A percentile compares a stretch with the other conserved stretches of the same genome.
Evolutionary conservation across 495 filamentous ascomycete species (phyloP).

Genomic region (Trichocladium uniseriatum): DNA sequence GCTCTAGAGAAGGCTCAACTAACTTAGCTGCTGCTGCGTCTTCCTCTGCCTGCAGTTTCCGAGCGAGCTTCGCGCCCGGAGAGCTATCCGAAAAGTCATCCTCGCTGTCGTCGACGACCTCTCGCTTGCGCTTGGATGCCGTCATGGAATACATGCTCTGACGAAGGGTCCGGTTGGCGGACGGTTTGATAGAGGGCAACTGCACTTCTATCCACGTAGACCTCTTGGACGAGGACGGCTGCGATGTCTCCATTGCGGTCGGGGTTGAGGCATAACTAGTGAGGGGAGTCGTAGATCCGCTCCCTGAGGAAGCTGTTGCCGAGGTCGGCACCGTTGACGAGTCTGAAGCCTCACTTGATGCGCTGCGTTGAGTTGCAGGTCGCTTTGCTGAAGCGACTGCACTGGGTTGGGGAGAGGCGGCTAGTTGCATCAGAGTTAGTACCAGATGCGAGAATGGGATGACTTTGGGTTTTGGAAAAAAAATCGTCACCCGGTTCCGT

Average conservation of each 20-base stretch:
- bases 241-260: conserved; percentile 18
- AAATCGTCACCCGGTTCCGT: neutral
- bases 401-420: conserved; percentile 1
- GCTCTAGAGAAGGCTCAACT: neutral
- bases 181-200: conserved; percentile 11
- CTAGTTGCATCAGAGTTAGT: conserved; percentile 1
- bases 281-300: conserved; percentile 62
- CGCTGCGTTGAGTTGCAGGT: neutral
- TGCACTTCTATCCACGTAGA: conserved; percentile 19
- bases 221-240: conserved; percentile 4
- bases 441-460: neutral
- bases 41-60: conserved; percentile 53
- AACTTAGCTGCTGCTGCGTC: conserved; percentile 27
- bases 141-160: conserved; percentile 21
- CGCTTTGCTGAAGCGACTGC: conserved; percentile 1
- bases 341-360: conserved; percentile 6
- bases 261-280: conserved; percentile 64
- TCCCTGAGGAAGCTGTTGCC: conserved; percentile 36
- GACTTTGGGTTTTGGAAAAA: no score
- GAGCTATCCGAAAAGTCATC: conserved; percentile 27
- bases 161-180: conserved; percentile 8
- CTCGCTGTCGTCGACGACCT: conserved; percentile 25
- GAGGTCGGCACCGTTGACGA: conserved; percentile 34
- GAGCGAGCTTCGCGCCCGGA: conserved; percentile 49
- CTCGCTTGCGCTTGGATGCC: conserved; percentile 23